Conservation (phyloP, 2,329 filamentous ascomycete genomes). For the Colletotrichum sp. region DNA sequence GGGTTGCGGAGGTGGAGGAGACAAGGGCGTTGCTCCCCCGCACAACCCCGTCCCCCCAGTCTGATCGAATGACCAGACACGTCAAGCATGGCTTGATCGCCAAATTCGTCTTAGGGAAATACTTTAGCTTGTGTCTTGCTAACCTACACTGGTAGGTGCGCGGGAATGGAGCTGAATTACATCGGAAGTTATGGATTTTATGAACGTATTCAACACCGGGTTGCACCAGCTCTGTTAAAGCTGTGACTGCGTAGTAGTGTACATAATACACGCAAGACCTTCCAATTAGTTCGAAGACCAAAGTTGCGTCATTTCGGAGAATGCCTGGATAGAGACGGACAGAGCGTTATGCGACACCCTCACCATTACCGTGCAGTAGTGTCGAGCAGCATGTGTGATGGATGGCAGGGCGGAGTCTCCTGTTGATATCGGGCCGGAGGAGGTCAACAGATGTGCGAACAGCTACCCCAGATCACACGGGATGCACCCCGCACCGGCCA, state of each 20-base stretch:
- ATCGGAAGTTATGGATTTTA: no score
- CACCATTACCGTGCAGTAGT: conserved; percentile 2
- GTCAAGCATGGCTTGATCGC: background rate
- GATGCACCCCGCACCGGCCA: conserved; percentile 17
- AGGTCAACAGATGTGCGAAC: background rate
- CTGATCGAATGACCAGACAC: conserved; percentile 14
- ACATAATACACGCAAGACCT: background rate
- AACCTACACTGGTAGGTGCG: background rate
- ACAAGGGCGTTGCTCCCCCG: conserved; percentile 9
- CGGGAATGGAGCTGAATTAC: background rate
- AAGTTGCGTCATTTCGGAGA: background rate
- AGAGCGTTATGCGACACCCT: background rate
- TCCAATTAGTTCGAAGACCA: background rate
- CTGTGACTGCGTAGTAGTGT: background rate
- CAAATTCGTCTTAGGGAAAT: background rate
- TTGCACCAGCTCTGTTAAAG: background rate
- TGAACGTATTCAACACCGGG: background rate
- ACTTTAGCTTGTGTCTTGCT: background rate
- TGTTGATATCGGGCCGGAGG: conserved; percentile 20
- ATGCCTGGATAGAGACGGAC: background rate
- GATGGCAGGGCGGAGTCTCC: conserved; percentile 19
- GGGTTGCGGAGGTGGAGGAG: background rate
- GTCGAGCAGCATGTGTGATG: background rate
- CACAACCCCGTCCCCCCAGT: conserved; percentile 5
- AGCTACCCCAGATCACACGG: conserved; percentile 20